phyloP scores from a whole-genome alignment of 305 asterid genomes.

The Solanum hybrid region DNA sequence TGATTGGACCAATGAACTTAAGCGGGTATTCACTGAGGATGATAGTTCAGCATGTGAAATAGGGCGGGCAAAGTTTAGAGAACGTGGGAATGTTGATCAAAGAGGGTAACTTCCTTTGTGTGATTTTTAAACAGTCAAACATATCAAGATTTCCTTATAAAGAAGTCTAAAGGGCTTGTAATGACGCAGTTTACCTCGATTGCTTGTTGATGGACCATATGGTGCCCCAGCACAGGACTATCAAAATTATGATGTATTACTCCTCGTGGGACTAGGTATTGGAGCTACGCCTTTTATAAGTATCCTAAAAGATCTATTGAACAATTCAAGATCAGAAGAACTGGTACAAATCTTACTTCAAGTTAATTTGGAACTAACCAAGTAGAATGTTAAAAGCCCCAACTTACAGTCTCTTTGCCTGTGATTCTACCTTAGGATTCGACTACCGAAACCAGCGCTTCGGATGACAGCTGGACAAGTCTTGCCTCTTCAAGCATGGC shows the following conservation, averaged over 20 bases:
- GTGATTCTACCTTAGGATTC: slow-evolving; percentile 44
- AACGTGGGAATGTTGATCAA: slow-evolving; percentile 40
- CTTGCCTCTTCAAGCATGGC: slow-evolving; percentile 48
- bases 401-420: background rate
- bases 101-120: slow-evolving; percentile 37
- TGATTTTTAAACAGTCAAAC: background rate
- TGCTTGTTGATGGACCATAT: slow-evolving; percentile 83
- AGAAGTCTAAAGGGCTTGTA: background rate
- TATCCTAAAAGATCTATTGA: slow-evolving; percentile 70
- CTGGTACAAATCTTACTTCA: slow-evolving; percentile 25
- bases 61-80: slow-evolving; percentile 65
- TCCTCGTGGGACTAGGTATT: slow-evolving; percentile 83
- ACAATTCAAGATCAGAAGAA: slow-evolving; percentile 61
- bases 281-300: slow-evolving; percentile 95
- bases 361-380: background rate
- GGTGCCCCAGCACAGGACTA: slow-evolving; percentile 96
- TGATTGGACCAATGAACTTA: slow-evolving; percentile 87
- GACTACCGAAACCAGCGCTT: slow-evolving; percentile 53
- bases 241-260: slow-evolving; percentile 69
- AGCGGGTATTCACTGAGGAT: slow-evolving; percentile 61
- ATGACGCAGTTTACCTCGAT: slow-evolving; percentile 54
- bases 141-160: background rate
- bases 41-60: slow-evolving; percentile 44
- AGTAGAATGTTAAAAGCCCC: background rate
- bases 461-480: slow-evolving; percentile 74